Evolutionary conservation across 352 stramenopile genomes (phyloP), one percentile per base, ranked within the genome.

Genomic region (Pythium grandisporangium): DNA sequence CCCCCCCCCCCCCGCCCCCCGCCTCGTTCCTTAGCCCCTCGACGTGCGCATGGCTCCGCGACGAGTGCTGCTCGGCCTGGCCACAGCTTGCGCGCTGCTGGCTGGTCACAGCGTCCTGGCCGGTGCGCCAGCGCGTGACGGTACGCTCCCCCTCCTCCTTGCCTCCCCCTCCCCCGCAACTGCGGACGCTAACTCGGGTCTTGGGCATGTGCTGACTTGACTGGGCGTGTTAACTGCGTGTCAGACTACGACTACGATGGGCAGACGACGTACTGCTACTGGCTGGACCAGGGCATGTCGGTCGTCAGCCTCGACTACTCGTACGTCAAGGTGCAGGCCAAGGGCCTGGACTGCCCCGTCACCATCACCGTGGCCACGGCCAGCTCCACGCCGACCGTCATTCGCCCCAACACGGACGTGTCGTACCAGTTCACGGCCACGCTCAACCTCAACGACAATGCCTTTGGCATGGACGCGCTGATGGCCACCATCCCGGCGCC

Each of bases 201-300:
- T n/a, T n/a, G n/a, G n/a, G n/a, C n/a, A n/a, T n/a, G 5, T 40
- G n/a, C 27, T 32, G 27, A 32, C 10, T 32, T 8, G 14, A 32
- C 14, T 32, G 27, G 14, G 8, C 10, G 27, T 32, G 14, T 8
- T 32, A 32, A 14, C 14, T 32, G 27, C 27, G 27, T 32, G 14
- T 14, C 40, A 86, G 75, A 88, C 46, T 88, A 88, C 53, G 27
- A 74, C 42, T 85, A 84, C 30, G 70, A 85, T 43, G 71, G 69
- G 45, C 62, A 63, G 41, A 84, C 75, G 42, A 84, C 72, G n/a
- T 86, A 86, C 47, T 89, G 76, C 70, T 86, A 84, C 59, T 79
- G 63, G 60, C 60, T 89, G 49, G 57, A 84, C 48, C 76, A 89
- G 52, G 70, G 72, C 27, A 63, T 89, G 56, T 58, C 71, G 30